Base-by-base conservation (phyloP, 2,329 filamentous ascomycete species). In the Dactylellina leptospora region DNA sequence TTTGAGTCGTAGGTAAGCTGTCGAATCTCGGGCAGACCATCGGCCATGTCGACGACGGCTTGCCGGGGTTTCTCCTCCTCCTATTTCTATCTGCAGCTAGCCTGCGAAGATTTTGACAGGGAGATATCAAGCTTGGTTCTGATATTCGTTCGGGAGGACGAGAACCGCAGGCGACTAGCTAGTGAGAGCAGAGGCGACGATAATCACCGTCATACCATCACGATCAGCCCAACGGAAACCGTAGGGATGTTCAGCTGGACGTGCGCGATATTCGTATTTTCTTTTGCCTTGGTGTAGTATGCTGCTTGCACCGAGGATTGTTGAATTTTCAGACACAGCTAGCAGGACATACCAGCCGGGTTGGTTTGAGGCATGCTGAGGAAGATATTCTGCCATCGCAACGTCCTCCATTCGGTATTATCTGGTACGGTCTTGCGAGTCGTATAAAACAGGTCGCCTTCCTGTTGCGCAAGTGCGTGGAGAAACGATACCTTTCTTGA, bases 201-300 rank as follows among this genome's bases (percentile, higher is more conserved):
- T 20, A 54, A 20, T n/a, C 28, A 23, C 56, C 66, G 66, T 71
- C 66, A 71, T 71, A 71, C 51, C 33, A 63, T 71, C 66, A 47
- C 66, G 66, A 71, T 71, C 66, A 71, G 66, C 66, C 60, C 66
- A 71, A 71, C 66, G 58, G 33, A 71, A 71, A 59, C 20, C 47
- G 23, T 42, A 36, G 45, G 66, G 58, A 63, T 71, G 58, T 59
- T 71, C 66, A 71, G 66, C 58, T 71, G 42, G 54, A 55, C 16
- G 44, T 62, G 64, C 40, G 66, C 56, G 66, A 71, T 71, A 71
- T 71, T 62, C 23, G 27, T 55, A 42, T 51, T 71, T 62, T 51
- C 48, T 51, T 62, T 70, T 58, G n/a, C 55, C 20, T 47, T 60
- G 10, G 36, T 27, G 42, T 13, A n/a, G 50, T n/a, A 2, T 3